Conservation (phyloP, 257 asterid genomes). For the Coffea canephora region DNA sequence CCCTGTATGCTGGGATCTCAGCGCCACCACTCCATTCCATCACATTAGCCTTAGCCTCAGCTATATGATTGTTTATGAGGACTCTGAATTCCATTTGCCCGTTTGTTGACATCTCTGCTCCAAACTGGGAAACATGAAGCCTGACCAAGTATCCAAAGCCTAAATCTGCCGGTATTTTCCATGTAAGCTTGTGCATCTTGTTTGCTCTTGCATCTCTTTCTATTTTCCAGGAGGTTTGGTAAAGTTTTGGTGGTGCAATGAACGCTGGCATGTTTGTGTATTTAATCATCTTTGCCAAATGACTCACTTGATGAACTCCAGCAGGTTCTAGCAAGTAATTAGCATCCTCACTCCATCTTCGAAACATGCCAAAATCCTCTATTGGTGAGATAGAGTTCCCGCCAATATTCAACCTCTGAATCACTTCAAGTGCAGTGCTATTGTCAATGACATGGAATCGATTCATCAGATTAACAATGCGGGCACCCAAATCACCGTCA, state of each 20-base stretch:
- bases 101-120: neutral
- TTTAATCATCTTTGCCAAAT: conserved; percentile 8
- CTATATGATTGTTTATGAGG: neutral
- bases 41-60: neutral
- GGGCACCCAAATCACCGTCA: neutral
- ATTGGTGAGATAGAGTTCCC: conserved; percentile 10
- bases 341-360: conserved; percentile 31
- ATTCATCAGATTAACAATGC: conserved; percentile 7
- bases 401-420: conserved; percentile 16
- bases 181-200: neutral
- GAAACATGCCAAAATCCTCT: conserved; percentile 23
- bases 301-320: conserved; percentile 22
- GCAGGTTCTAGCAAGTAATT: conserved; percentile 30
- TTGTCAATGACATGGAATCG: conserved; percentile 3
- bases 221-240: conserved; percentile 36
- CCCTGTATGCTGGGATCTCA: conserved; percentile 6
- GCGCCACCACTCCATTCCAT: conserved; percentile 7
- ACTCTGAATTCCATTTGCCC: conserved; percentile 2
- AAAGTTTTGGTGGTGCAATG: conserved; percentile 36
- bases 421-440: conserved; percentile 18
- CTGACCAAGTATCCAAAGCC: conserved; percentile 2
- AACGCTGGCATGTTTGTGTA: conserved; percentile 9
- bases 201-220: neutral
- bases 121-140: conserved; percentile 1
- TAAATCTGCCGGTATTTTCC: neutral